Conservation (phyloP, 148 eudicot species). For the Mesembryanthemum crystallinum region DNA sequence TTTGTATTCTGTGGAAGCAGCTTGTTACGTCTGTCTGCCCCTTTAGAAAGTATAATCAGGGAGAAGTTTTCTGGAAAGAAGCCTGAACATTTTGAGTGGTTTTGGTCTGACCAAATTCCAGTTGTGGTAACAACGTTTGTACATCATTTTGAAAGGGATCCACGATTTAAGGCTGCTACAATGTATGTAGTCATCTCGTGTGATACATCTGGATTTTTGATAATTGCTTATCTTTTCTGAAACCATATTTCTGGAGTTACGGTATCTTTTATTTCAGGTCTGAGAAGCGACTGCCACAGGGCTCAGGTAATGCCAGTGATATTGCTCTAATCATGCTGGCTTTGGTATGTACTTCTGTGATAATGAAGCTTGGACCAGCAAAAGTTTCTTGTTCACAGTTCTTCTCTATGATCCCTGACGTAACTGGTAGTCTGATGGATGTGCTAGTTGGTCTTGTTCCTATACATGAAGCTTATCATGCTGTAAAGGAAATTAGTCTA, state of each 20-base stretch:
- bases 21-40: slow-evolving; percentile 76
- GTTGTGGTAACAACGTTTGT: slow-evolving; percentile 71
- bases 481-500: slow-evolving; percentile 75
- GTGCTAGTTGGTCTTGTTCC: slow-evolving; percentile 69
- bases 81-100: slow-evolving; percentile 79
- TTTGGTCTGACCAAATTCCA: slow-evolving; percentile 97
- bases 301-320: slow-evolving; percentile 58
- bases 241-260: background rate
- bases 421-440: slow-evolving; percentile 83
- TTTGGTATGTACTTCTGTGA: slow-evolving; percentile 68
- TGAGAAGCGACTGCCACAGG: slow-evolving; percentile 41
- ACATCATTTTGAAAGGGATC: slow-evolving; percentile 78
- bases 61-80: slow-evolving; percentile 77
- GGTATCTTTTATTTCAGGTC: slow-evolving; percentile 41
- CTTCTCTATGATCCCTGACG: slow-evolving; percentile 74
- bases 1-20: slow-evolving; percentile 40
- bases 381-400: slow-evolving; percentile 83
- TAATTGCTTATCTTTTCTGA: background rate
- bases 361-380: slow-evolving; percentile 83
- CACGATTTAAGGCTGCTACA: slow-evolving; percentile 66
- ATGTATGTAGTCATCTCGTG: slow-evolving; percentile 45
- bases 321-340: slow-evolving; percentile 71
- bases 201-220: slow-evolving; percentile 9
- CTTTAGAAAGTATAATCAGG: slow-evolving; percentile 76
- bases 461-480: slow-evolving; percentile 64